Conservation (phyloP, 2,329 filamentous ascomycete genomes). For the Trichoderma koningii region DNA sequence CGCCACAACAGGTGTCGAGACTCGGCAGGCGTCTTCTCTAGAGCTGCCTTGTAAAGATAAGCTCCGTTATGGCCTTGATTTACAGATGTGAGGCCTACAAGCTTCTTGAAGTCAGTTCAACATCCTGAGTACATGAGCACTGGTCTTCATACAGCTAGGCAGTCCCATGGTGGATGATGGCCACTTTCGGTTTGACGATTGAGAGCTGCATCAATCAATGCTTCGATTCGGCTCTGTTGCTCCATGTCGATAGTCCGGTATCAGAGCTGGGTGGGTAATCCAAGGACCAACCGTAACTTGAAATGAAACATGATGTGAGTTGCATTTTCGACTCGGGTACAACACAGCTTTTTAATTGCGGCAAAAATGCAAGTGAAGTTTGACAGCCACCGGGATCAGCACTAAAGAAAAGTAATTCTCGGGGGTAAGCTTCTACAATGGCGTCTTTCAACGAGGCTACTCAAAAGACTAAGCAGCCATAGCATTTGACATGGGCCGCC, state of each 20-base stretch:
- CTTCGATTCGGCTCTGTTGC: not conserved
- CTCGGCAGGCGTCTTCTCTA: not conserved
- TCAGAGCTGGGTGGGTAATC: too few species aligned
- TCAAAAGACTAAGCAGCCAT: too few species aligned
- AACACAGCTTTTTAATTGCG: not conserved
- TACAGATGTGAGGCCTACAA: constrained; percentile 15
- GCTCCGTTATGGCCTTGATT: constrained; percentile 9
- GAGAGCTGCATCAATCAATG: not conserved
- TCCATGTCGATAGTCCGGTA: not conserved
- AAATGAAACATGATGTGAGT: too few species aligned
- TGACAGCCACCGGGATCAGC: too few species aligned
- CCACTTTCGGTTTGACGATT: not conserved
- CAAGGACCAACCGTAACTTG: too few species aligned
- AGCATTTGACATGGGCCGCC: too few species aligned
- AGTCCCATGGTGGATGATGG: not conserved
- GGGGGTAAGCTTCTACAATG: too few species aligned
- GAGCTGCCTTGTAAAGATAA: constrained; percentile 3
- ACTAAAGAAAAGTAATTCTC: too few species aligned
- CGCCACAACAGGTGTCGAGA: constrained; percentile 4
- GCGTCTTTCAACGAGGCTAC: too few species aligned
- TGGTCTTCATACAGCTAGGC: not conserved
- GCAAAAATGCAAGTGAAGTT: not conserved
- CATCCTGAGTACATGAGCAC: not conserved
- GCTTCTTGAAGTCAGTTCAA: constrained; percentile 1
- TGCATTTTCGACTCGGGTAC: too few species aligned